Evolutionary conservation across 805 yeast genomes (phyloP).

Genomic region (Nakazawaea populi): DNA sequence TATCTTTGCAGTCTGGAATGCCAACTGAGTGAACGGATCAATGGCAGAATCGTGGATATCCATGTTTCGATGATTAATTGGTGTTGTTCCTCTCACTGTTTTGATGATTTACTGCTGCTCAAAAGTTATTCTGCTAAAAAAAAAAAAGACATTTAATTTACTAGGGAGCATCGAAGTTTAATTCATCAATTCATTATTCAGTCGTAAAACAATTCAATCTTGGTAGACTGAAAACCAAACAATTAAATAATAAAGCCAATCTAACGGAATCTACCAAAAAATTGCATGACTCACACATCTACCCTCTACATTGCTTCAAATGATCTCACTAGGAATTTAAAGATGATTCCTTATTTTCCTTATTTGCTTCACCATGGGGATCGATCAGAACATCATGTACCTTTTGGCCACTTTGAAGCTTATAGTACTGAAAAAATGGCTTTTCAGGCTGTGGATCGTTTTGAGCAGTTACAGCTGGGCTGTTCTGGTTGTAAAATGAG

Average conservation of each 20-base stretch:
- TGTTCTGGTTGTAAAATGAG: neutral
- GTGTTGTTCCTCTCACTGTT: no score
- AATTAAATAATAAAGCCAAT: no score
- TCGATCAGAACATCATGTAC: neutral
- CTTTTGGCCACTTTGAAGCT: neutral
- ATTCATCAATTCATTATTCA: no score
- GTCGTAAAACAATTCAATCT: no score
- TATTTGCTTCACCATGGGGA: neutral
- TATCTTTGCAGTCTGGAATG: neutral
- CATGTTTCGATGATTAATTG: neutral
- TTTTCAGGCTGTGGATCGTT: neutral
- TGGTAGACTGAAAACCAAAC: no score
- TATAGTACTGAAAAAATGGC: neutral
- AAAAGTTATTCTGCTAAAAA: no score
- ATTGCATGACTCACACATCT: no score
- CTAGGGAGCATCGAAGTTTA: no score
- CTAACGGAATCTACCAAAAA: no score
- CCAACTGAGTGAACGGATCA: neutral
- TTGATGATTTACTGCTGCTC: no score
- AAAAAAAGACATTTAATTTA: no score
- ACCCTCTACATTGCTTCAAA: no score
- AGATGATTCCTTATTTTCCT: neutral
- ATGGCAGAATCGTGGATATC: neutral
- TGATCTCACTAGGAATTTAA: neutral
- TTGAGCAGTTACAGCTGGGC: neutral